Evolutionary conservation across 495 filamentous ascomycete species (phyloP), one percentile per base, ranked within the genome.

Genomic region (Xylaria sp.): DNA sequence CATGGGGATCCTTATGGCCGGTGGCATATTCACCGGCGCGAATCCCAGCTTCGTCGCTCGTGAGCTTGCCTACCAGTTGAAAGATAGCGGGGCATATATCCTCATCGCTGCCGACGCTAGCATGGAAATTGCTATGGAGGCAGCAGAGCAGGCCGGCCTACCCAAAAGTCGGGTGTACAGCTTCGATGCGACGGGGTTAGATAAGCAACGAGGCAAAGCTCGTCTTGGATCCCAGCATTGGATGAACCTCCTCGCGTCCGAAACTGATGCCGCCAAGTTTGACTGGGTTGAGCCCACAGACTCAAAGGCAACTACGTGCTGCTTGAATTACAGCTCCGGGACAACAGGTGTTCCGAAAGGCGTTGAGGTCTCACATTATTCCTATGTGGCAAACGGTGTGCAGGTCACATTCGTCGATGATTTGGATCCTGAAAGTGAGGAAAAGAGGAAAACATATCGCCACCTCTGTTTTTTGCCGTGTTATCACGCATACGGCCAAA

Each of bases 331-430:
- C 80, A 89, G 85, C 66, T 88, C 85, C 61, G 93, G 93, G 3
- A 97, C 93, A 9, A 97, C 93, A 0, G 93, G 93, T 4, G 83
- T 93, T 7, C 91, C 93, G 17, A 97, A 97, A 77, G 93, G 93
- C 29, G 93, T 95, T 31, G 90, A 92, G 78, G 90, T 96, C 71
- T 87, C 89, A 17, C 93, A 97, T 79, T 79, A 82, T 46, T 90
- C 92, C 71, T 91, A 94, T 74, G 83, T 92, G 26, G 83, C 91
- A 61, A 94, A 96, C 77, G 86, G 87, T 44, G 70, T 81, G 63
- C 85, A 91, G 68, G 83, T 87, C 11, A 83, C 81, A 26, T 78
- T 82, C 73, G 71, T 88, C n/a, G 77, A 78, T 5, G 72, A 79
- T 2, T 78, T 89, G 19, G 74, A 84, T 31, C 84, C 86, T 0